Evolutionary conservation across 2,329 filamentous ascomycete species (phyloP), one percentile per base, ranked within the genome.

Genomic region (Curvularia eragrostidis): DNA sequence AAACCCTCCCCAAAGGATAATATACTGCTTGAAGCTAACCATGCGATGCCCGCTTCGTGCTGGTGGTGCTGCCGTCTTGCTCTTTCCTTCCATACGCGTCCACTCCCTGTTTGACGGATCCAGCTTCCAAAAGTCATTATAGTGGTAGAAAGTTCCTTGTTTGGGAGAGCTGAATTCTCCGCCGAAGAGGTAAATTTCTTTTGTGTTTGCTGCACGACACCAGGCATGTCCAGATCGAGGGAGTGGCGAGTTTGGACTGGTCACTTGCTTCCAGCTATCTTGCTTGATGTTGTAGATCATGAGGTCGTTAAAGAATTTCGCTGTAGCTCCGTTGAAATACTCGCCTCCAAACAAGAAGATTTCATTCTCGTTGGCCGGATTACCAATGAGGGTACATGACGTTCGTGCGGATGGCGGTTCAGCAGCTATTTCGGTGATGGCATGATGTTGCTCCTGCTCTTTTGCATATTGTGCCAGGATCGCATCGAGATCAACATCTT

Each of bases 121-220:
- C 42, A 98, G 84, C 48, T 90, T 85, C 94, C 95, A 99, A 76
- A 99, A 98, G 79, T 98, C 95, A 71, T 96, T 97, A 80, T 99
- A 99, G 78, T 99, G 95, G 77, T 99, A 97, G 72, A 99, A 99
- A 0, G 94, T 98, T 3, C 95, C 95, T 78, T 98, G 95, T 75
- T 97, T 98, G 2, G 95, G 95, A 26, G 90, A 94, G 56, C 91
- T 96, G 77, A 99, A 99, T 78, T 99, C 95, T 60, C 94, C 95
- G 63, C 95, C 95, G 72, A 98, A 98, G 15, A 99, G 81, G 75
- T 96, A 99, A 51, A 98, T 86, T 32, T 90, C 88, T 62, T 89
- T 90, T 15, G 89, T 86, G 77, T 97, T 97, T 47, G 90, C 91
- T 56, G 91, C 93, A 57, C 93, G 86, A 70, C 91, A 96, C 92